Evolutionary conservation across 2,329 filamentous ascomycete genomes (phyloP), one percentile per base, ranked within the genome.

Genomic region (Ramularia endophylla): DNA sequence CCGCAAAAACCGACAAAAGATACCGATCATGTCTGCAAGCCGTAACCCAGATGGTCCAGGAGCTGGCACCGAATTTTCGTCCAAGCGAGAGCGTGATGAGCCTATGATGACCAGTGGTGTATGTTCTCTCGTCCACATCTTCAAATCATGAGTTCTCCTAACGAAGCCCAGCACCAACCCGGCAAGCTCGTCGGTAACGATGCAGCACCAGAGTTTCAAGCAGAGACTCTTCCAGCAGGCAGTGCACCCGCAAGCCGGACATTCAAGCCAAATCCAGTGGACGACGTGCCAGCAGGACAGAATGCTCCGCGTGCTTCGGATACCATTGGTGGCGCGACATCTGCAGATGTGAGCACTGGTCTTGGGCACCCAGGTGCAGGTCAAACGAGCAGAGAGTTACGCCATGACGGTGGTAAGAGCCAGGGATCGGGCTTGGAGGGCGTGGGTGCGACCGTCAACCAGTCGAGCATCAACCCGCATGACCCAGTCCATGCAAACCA

Each of bases 171-270:
- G 80, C 82, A 87, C 62, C 70, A 78, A 57, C 73, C 75, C 3
- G 82, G 82, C 38, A 67, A 72, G 52, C 72, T 77, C 46, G 72
- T 78, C 43, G 75, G 75, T 54, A 76, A 78, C 51, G 79, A 82
- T 39, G 65, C 66, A 17, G 57, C 64, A 9, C 78, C 78, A 15
- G 81, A 84, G 56, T 87, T 84, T 68, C 68, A 74, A 54, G 74
- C 77, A 17, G 51, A 87, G 33, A 73, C 71, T 1, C 64, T 79
- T 27, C 72, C 80, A 0, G 64, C 81, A 0, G 83, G 83, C 44
- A 75, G 77, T 3, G 83, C 83, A 0, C 83, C 83, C 1, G 48
- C 63, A 1, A 58, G 63, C 29, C 59, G 54, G 12, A 67, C 68
- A 13, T 73, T 67, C 64, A 52, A 60, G 8, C 68, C 71, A 19